Percentiles rank a stretch among this genome's conserved stretches.
phyloP scores from a whole-genome alignment of 345 rosid species.

The Trapa bicornis region DNA sequence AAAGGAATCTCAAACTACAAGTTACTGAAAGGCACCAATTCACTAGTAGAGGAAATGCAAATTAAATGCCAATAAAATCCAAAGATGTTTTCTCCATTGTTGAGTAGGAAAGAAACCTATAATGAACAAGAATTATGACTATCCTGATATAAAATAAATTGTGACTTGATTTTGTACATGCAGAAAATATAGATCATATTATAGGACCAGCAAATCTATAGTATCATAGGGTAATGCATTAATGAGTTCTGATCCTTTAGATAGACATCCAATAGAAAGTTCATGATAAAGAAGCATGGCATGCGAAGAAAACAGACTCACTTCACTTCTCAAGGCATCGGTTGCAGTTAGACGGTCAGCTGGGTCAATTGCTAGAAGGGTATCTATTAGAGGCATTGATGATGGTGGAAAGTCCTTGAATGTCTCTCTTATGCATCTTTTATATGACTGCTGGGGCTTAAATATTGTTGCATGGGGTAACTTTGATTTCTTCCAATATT shows the following conservation, averaged over 20 bases:
- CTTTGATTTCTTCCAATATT: conserved; percentile 69
- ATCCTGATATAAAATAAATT: neutral
- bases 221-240: neutral
- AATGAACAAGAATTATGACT: neutral
- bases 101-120: neutral
- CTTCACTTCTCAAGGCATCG: conserved; percentile 57
- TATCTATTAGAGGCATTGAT: conserved; percentile 52
- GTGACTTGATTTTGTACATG: neutral
- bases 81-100: neutral
- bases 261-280: neutral
- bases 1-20: neutral
- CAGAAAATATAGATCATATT: neutral
- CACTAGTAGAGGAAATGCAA: neutral
- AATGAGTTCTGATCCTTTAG: neutral
- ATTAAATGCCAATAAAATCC: neutral
- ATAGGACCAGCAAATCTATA: neutral
- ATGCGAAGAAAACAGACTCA: conserved; percentile 18
- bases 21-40: neutral
- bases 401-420: conserved; percentile 63
- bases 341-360: conserved; percentile 55
- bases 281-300: neutral
- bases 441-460: conserved; percentile 64
- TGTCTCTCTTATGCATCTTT: conserved; percentile 50
- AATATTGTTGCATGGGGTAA: conserved; percentile 73
- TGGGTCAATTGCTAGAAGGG: conserved; percentile 67